Conservation (phyloP, 2,329 filamentous ascomycete species). For the Trichoderma sp. region DNA sequence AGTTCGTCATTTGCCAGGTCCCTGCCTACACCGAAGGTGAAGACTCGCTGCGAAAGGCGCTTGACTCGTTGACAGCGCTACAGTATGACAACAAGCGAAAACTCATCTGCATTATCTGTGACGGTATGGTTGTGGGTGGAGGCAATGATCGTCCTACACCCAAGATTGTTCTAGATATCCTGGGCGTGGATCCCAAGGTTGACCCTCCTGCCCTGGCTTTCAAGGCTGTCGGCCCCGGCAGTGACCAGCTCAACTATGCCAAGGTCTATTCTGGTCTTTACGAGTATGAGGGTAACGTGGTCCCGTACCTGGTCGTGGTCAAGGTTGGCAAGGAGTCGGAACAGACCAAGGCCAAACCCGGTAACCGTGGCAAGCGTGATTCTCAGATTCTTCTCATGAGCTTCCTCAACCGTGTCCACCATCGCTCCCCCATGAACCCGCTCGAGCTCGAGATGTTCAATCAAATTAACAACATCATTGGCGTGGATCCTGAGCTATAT, state of each 20-base stretch:
- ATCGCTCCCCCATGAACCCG: slow-evolving; percentile 90
- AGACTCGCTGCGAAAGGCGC: slow-evolving; percentile 86
- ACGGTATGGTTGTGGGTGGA: slow-evolving; percentile 93
- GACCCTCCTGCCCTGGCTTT: slow-evolving; percentile 93
- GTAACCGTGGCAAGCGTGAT: slow-evolving; percentile 98
- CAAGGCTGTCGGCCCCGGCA: slow-evolving; percentile 86
- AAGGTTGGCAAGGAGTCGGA: slow-evolving; percentile 98
- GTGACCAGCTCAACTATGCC: slow-evolving; percentile 94
- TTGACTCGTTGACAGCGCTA: slow-evolving; percentile 91
- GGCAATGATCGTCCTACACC: slow-evolving; percentile 96
- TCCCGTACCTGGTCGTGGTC: slow-evolving; percentile 92
- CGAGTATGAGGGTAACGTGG: slow-evolving; percentile 95
- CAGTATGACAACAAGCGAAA: slow-evolving; percentile 99
- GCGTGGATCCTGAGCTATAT: slow-evolving; percentile 94
- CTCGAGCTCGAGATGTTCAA: slow-evolving; percentile 98
- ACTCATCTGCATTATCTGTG: slow-evolving; percentile 93
- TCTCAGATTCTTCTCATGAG: slow-evolving; percentile 95
- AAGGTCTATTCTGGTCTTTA: slow-evolving; percentile 99
- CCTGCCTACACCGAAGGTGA: slow-evolving; percentile 98
- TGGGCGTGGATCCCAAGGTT: slow-evolving; percentile 94
- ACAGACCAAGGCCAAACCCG: slow-evolving; percentile 85
- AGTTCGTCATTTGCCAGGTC: slow-evolving; percentile 98
- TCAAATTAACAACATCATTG: slow-evolving; percentile 98
- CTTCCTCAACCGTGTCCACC: slow-evolving; percentile 97
- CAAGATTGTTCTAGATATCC: slow-evolving; percentile 95